phyloP scores from a whole-genome alignment of 2,329 filamentous ascomycete genomes.

The Monosporascus sp. region DNA sequence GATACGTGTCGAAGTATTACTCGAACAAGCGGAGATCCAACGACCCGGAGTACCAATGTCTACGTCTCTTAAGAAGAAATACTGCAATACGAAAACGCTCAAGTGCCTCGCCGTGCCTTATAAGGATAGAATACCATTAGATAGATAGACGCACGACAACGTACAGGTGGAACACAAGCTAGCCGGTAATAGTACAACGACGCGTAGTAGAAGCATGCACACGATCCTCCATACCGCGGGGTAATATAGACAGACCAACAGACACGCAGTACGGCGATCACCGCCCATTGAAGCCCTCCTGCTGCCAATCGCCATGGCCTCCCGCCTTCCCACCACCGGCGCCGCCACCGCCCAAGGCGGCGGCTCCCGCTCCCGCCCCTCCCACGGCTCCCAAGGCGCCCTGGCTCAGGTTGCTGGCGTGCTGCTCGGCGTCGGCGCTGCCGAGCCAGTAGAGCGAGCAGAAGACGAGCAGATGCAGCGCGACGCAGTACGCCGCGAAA shows the following conservation, averaged over 20 bases:
- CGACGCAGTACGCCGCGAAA: constrained; percentile 88
- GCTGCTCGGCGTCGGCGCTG: constrained; percentile 58
- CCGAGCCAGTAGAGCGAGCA: constrained; percentile 82
- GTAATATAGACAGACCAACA: not conserved
- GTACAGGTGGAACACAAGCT: constrained; percentile 8
- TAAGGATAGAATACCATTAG: constrained; percentile 7
- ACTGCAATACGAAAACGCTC: not conserved
- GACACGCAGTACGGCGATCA: constrained; percentile 13
- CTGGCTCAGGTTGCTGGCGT: constrained; percentile 53
- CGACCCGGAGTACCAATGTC: too few species aligned
- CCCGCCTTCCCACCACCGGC: constrained; percentile 27
- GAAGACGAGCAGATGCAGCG: constrained; percentile 83
- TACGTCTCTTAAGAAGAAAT: too few species aligned
- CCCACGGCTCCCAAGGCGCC: constrained; percentile 19
- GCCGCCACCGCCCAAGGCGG: constrained; percentile 30
- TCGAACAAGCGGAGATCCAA: too few species aligned
- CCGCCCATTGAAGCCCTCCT: constrained; percentile 52
- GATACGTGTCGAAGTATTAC: too few species aligned
- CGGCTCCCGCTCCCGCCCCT: constrained; percentile 34
- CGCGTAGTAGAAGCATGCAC: not conserved
- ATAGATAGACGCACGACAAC: constrained; percentile 1
- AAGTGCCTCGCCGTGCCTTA: not conserved
- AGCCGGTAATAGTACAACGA: constrained; percentile 12
- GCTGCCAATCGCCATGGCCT: constrained; percentile 55
- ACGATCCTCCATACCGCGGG: not conserved